These are phyloP conservation scores for Bimuria novae-zelandiae DNA, from an alignment of 2,329 filamentous ascomycete genomes.

Conservation along the genomic window DNA sequence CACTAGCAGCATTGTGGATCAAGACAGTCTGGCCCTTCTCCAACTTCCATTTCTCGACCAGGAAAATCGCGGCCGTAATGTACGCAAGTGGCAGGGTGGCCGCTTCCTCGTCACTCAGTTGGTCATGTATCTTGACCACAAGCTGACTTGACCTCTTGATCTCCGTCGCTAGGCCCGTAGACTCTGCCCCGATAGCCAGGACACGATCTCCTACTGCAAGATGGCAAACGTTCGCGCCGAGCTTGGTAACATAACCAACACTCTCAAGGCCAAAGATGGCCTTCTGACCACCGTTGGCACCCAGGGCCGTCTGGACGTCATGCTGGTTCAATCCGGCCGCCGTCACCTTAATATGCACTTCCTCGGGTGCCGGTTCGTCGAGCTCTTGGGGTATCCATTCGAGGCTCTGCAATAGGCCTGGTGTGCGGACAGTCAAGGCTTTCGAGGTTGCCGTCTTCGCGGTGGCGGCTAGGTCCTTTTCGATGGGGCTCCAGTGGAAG, in stretches of 20 bases:
- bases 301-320: background rate
- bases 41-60: constrained; percentile 12
- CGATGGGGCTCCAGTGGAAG: constrained; percentile 21
- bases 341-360: background rate
- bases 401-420: background rate
- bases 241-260: background rate
- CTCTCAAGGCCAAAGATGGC: constrained; percentile 1
- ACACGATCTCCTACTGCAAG: constrained; percentile 17
- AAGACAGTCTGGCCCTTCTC: constrained; percentile 6
- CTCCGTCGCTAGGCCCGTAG: background rate
- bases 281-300: background rate
- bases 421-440: background rate
- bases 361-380: background rate
- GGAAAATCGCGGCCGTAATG: constrained; percentile 12
- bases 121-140: constrained; percentile 5
- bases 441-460: background rate
- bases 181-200: background rate
- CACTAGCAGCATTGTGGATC: background rate
- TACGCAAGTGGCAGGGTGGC: constrained; percentile 16
- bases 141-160: background rate
- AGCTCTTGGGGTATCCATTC: background rate
- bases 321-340: background rate
- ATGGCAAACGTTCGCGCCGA: constrained; percentile 2
- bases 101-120: constrained; percentile 10
- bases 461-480: background rate